Evolutionary conservation across 352 stramenopile genomes (phyloP), one percentile per base, ranked within the genome.

Genomic region (Phytophthora uliginosa): DNA sequence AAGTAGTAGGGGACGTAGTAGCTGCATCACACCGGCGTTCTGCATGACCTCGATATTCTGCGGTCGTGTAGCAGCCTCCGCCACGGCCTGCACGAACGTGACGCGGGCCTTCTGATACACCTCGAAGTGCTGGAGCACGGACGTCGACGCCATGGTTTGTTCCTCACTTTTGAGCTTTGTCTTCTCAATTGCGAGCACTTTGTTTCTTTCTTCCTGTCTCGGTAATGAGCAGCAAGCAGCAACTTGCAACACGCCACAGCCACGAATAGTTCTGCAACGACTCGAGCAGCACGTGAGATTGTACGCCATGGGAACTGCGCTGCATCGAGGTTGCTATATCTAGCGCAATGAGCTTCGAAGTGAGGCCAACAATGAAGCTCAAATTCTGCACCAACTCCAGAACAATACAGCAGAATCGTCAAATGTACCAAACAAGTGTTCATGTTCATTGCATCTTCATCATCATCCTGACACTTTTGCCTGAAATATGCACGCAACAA

Each of bases 21-120:
- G 69, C 69, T 98, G 95, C 95, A 99, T 98, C 40, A 98, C 96
- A 28, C 96, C 96, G 9, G 95, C 95, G 64, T 99, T 99, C 61
- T 99, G 94, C 95, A 99, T 98, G 52, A 98, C 92, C 67, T 99
- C 95, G 60, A 99, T 98, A 74, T 98, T 98, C 80, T 98, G 95
- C 51, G 96, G 95, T 26, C 96, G 83, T n/a, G 95, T 98, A 12
- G 95, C 95, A 2, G 94, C 93, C 60, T 99, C 96, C 7, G 96
- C 95, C 28, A 99, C 93, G 10, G 93, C 89, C 78, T 99, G 95
- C 28, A 98, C 95, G 79, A 99, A 98, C 22, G 89, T 97, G 65
- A 99, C 95, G 24, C 96, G 91, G 15, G 95, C 92, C 78, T 99
- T 99, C 57, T 99, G 96, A 78, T 98, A 99, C 61, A 95, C 90